Conservation (phyloP, 495 filamentous ascomycete species). For the Bacidia rubella region DNA sequence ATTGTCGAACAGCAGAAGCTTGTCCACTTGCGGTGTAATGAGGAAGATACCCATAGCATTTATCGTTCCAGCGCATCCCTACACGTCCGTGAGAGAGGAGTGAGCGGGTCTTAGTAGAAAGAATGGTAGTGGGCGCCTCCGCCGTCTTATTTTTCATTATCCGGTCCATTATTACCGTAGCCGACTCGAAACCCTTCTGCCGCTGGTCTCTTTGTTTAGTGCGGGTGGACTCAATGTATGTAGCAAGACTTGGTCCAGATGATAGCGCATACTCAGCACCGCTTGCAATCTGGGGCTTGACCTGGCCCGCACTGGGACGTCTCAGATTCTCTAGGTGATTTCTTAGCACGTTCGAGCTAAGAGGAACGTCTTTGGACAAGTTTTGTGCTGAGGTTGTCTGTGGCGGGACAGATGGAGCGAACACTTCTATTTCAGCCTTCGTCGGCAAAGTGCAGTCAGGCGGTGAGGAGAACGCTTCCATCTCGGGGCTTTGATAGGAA, state of each 20-base stretch:
- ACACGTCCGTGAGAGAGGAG: not conserved
- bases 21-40: not conserved
- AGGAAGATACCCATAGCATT: not conserved
- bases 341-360: too few relatives aligned
- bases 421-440: too few relatives aligned
- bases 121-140: not conserved
- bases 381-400: too few relatives aligned
- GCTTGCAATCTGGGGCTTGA: too few relatives aligned
- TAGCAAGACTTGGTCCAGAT: not conserved
- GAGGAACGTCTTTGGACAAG: too few relatives aligned
- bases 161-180: not conserved
- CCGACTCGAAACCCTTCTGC: not conserved
- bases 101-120: not conserved
- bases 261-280: too few relatives aligned
- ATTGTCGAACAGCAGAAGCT: constrained; percentile 2
- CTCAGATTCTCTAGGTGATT: too few relatives aligned
- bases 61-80: constrained; percentile 4
- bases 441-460: too few relatives aligned
- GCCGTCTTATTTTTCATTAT: not conserved
- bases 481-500: too few relatives aligned
- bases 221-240: not conserved
- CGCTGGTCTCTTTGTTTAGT: not conserved
- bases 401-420: too few relatives aligned
- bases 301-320: too few relatives aligned
- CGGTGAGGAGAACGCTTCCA: too few relatives aligned